Conservation (phyloP, 2,329 filamentous ascomycete species). For the Ophiostoma piceae region DNA sequence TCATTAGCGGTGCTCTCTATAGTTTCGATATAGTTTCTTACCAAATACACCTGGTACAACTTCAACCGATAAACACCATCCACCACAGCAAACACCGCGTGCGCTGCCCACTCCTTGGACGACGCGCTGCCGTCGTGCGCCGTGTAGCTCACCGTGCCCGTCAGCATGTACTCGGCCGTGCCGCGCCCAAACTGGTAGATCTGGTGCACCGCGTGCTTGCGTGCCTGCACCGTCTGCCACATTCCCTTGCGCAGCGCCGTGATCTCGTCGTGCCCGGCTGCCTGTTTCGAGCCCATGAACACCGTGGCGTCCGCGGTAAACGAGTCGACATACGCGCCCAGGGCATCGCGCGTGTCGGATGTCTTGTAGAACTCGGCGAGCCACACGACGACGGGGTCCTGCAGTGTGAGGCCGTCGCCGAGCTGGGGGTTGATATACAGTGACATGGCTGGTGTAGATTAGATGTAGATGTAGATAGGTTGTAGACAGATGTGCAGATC, state of each 20-base stretch:
- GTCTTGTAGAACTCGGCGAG: conserved; percentile 33
- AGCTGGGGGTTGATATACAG: conserved; percentile 18
- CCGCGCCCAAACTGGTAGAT: conserved; percentile 33
- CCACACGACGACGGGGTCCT: conserved; percentile 30
- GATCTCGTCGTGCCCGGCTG: conserved; percentile 32
- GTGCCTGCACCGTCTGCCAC: conserved; percentile 32
- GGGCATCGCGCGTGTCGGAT: conserved; percentile 33
- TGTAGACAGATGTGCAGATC: neutral
- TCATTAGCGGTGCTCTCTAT: neutral
- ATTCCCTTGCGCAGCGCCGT: conserved; percentile 31
- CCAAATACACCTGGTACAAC: conserved; percentile 52
- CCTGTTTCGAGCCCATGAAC: conserved; percentile 32
- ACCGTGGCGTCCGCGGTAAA: conserved; percentile 34
- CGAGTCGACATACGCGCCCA: conserved; percentile 32
- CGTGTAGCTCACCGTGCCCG: conserved; percentile 32
- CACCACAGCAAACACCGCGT: conserved; percentile 46
- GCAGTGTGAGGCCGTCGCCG: conserved; percentile 26
- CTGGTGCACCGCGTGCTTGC: conserved; percentile 32
- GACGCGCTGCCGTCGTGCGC: conserved; percentile 31
- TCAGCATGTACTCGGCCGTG: conserved; percentile 34
- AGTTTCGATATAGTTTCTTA: conserved; percentile 32
- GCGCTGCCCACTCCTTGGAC: conserved; percentile 49
- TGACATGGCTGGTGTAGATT: conserved; percentile 15
- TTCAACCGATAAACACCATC: conserved; percentile 49
- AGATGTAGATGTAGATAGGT: too few species aligned